Conservation (phyloP, 2,329 filamentous ascomycete species). For the Stagonosporopsis rhizophila region DNA sequence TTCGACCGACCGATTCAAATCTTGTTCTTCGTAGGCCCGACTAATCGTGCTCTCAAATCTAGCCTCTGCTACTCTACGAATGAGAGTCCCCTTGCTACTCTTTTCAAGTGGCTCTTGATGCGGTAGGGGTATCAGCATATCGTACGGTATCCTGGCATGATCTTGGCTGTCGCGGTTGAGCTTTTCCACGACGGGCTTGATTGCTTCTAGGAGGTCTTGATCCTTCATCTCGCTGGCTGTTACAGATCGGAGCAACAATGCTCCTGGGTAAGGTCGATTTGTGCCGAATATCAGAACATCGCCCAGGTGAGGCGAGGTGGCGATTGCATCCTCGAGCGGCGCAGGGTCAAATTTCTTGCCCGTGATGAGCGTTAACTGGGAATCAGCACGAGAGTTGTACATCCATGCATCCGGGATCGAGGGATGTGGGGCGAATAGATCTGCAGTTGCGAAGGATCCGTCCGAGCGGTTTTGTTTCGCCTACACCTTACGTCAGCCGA, state of each 20-base stretch:
- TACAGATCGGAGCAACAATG: constrained; percentile 59
- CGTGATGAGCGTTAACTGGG: constrained; percentile 67
- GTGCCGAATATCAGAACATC: constrained; percentile 69
- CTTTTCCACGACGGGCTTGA: constrained; percentile 56
- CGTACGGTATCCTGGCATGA: constrained; percentile 59
- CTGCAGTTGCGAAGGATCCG: constrained; percentile 68
- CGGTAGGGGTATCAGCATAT: constrained; percentile 60
- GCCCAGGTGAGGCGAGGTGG: constrained; percentile 54
- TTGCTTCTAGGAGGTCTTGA: constrained; percentile 49
- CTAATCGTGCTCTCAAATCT: constrained; percentile 58
- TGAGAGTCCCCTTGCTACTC: constrained; percentile 68
- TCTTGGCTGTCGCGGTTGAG: constrained; percentile 59
- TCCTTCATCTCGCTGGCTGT: constrained; percentile 37
- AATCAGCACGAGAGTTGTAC: constrained; percentile 68
- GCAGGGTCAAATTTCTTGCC: constrained; percentile 74
- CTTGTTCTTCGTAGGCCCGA: constrained; percentile 51
- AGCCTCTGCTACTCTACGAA: constrained; percentile 61
- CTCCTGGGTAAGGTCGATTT: constrained; percentile 63
- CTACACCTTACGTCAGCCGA: constrained; percentile 18
- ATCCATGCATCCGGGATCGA: constrained; percentile 63
- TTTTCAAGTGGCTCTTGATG: constrained; percentile 56
- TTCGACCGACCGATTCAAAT: constrained; percentile 20
- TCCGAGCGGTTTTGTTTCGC: constrained; percentile 65
- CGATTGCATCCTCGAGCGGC: constrained; percentile 64
- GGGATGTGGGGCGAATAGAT: constrained; percentile 66